phyloP scores from a whole-genome alignment of 495 filamentous ascomycete species.

The Penicillium odoratum region DNA sequence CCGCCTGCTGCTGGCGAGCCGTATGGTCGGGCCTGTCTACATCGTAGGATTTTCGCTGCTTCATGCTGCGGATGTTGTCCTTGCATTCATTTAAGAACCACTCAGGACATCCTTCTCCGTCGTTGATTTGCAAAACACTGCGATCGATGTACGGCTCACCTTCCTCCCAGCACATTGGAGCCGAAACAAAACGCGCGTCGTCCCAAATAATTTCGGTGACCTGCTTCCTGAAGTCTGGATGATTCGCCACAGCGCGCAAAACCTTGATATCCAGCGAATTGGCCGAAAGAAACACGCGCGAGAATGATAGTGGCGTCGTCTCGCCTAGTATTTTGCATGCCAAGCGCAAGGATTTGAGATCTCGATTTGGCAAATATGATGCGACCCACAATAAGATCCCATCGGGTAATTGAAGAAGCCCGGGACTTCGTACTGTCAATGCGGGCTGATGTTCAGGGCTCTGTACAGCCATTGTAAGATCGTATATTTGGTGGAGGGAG shows the following conservation, averaged over 20 bases:
- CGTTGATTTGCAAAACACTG: slow-evolving; percentile 16
- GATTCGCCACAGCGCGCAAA: slow-evolving; percentile 28
- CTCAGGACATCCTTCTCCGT: slow-evolving; percentile 17
- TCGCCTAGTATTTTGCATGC: slow-evolving; percentile 17
- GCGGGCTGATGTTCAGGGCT: slow-evolving; percentile 10
- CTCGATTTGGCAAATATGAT: slow-evolving; percentile 15
- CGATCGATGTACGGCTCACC: too few species aligned
- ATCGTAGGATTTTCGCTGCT: slow-evolving; percentile 14
- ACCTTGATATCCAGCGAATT: slow-evolving; percentile 27
- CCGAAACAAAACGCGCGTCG: slow-evolving; percentile 19
- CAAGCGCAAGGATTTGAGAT: slow-evolving; percentile 28
- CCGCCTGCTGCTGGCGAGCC: slow-evolving; percentile 13
- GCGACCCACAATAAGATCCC: slow-evolving; percentile 8
- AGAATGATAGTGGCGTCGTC: slow-evolving; percentile 19
- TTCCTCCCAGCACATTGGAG: background rate
- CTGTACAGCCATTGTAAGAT: slow-evolving; percentile 13
- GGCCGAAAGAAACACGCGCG: slow-evolving; percentile 27
- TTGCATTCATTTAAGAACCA: slow-evolving; percentile 17
- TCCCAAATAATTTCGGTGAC: slow-evolving; percentile 35
- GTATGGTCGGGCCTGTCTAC: slow-evolving; percentile 21
- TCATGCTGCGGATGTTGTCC: slow-evolving; percentile 1
- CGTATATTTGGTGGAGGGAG: slow-evolving; percentile 10
- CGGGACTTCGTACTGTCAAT: slow-evolving; percentile 7
- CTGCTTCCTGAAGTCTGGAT: slow-evolving; percentile 18
- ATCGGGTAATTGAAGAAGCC: slow-evolving; percentile 1